Evolutionary conservation across 75 land plant species (phyloP).

Genomic region (Gnetum montanum): DNA sequence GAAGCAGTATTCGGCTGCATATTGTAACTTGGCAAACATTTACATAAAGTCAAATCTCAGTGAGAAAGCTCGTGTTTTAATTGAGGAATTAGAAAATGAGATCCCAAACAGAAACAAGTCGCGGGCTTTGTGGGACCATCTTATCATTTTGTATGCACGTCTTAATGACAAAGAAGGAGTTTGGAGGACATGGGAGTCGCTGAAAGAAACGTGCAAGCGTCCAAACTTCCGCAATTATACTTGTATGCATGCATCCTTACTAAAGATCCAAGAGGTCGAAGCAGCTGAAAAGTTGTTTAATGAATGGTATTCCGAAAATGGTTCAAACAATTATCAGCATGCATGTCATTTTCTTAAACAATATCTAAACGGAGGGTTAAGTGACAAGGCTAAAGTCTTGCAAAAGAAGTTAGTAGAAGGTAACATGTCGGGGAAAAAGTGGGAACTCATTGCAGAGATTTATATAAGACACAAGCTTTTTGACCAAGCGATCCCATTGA

Average conservation of each 20-base stretch:
- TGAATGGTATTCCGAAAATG: slow-evolving; percentile 41
- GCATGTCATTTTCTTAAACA: slow-evolving; percentile 31
- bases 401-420: slow-evolving; percentile 16
- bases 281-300: slow-evolving; percentile 36
- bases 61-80: slow-evolving; percentile 22
- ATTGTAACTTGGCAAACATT: slow-evolving; percentile 28
- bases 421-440: slow-evolving; percentile 25
- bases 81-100: slow-evolving; percentile 45
- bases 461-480: slow-evolving; percentile 21
- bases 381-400: slow-evolving; percentile 37
- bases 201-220: slow-evolving; percentile 28
- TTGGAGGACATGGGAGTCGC: slow-evolving; percentile 28
- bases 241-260: slow-evolving; percentile 37
- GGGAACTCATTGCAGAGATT: slow-evolving; percentile 42
- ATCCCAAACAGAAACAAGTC: slow-evolving; percentile 11
- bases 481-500: slow-evolving; percentile 24
- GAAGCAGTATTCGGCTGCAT: slow-evolving; percentile 40
- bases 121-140: slow-evolving; percentile 29
- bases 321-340: slow-evolving; percentile 20
- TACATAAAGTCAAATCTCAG: slow-evolving; percentile 15
- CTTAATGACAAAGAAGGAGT: slow-evolving; percentile 31
- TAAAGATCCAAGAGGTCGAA: slow-evolving; percentile 31
- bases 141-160: slow-evolving; percentile 29
- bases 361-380: slow-evolving; percentile 26
- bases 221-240: slow-evolving; percentile 40